These are phyloP conservation scores for Trichoderma afroharzianum DNA, from an alignment of 2,329 filamentous ascomycete genomes.

Conservation along the genomic window DNA sequence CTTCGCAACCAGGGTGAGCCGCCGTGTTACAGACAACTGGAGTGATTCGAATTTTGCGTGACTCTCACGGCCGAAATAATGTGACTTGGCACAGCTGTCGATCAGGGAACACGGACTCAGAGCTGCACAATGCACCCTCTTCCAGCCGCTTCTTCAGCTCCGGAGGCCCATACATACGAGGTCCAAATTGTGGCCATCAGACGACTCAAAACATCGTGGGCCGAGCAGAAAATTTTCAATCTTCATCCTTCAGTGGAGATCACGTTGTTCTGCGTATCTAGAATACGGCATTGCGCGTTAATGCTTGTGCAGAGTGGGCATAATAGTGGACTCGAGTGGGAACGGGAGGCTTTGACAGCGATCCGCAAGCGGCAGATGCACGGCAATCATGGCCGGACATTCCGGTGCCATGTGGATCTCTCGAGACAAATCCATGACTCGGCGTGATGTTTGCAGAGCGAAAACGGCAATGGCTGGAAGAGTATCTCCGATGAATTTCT, in stretches of 20 bases:
- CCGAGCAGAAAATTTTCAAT: conserved; percentile 7
- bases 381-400: conserved; percentile 10
- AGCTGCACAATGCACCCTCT: not conserved
- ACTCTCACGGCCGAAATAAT: not conserved
- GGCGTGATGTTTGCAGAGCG: not conserved
- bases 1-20: not conserved
- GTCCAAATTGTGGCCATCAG: not conserved
- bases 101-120: not conserved
- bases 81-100: not conserved
- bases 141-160: not conserved
- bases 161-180: not conserved
- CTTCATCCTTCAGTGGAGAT: not conserved
- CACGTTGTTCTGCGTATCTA: not conserved
- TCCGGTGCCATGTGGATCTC: not conserved
- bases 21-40: not conserved
- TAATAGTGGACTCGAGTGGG: conserved; percentile 3
- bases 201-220: conserved; percentile 3
- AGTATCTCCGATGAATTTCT: conserved; percentile 11
- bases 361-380: conserved; percentile 11
- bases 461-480: not conserved
- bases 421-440: conserved; percentile 11
- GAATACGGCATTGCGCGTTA: not conserved
- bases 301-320: not conserved
- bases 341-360: conserved; percentile 8
- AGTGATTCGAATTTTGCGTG: not conserved